Evolutionary conservation across 2,329 filamentous ascomycete genomes (phyloP).

Genomic region (Cladosporium velox): DNA sequence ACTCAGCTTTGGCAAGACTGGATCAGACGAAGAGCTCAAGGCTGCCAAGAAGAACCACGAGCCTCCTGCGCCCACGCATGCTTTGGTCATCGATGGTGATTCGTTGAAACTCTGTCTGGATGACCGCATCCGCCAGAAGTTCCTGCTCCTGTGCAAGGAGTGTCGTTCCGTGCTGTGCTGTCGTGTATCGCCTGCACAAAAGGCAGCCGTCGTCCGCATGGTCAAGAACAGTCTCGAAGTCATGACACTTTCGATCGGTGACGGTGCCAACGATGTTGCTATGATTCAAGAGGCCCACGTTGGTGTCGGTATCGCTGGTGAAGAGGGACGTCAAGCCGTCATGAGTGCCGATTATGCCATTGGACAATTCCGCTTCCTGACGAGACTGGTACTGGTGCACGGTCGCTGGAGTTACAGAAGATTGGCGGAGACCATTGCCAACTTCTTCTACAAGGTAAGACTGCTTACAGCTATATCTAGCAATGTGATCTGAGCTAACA

Average conservation of each 20-base stretch:
- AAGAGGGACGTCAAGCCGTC: slow-evolving; percentile 87
- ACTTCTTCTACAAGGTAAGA: slow-evolving; percentile 95
- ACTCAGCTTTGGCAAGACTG: slow-evolving; percentile 72
- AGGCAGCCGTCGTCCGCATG: slow-evolving; percentile 94
- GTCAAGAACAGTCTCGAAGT: slow-evolving; percentile 94
- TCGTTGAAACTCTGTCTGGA: slow-evolving; percentile 85
- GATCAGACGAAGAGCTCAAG: slow-evolving; percentile 80
- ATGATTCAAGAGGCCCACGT: slow-evolving; percentile 98
- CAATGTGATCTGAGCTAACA: neutral
- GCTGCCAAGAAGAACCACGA: slow-evolving; percentile 80
- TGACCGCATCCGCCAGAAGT: slow-evolving; percentile 83
- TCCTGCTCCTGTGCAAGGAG: slow-evolving; percentile 91
- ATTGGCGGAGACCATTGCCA: slow-evolving; percentile 88
- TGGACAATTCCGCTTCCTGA: slow-evolving; percentile 87
- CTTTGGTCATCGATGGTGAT: slow-evolving; percentile 92
- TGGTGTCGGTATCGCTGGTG: slow-evolving; percentile 92
- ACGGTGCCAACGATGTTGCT: slow-evolving; percentile 93
- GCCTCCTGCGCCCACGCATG: slow-evolving; percentile 83
- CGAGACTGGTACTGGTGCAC: slow-evolving; percentile 82
- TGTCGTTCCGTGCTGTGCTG: slow-evolving; percentile 97
- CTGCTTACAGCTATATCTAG: neutral
- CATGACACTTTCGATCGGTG: slow-evolving; percentile 91
- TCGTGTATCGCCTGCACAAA: slow-evolving; percentile 93
- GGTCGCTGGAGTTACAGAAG: slow-evolving; percentile 96
- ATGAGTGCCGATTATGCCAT: slow-evolving; percentile 98